These are phyloP conservation scores for Leccinum barrowsii DNA, from an alignment of 768 basidiomycete species.

Conservation along the genomic window DNA sequence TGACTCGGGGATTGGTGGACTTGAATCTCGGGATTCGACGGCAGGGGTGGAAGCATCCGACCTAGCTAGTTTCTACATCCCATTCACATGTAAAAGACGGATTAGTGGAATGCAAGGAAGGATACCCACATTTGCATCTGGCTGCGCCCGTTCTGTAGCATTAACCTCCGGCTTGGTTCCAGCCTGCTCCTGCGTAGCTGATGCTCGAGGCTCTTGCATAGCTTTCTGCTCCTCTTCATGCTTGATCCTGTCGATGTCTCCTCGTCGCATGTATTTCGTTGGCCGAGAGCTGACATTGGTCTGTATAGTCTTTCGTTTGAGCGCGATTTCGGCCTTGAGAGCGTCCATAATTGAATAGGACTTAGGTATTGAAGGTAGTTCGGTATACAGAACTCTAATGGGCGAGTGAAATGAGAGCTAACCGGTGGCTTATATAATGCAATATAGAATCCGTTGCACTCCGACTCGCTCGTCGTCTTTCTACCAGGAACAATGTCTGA, in stretches of 20 bases:
- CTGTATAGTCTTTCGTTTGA: conserved; percentile 77
- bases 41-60: conserved; percentile 40
- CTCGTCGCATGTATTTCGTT: conserved; percentile 86
- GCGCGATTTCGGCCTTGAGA: conserved; percentile 83
- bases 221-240: conserved; percentile 41
- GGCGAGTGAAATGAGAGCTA: background rate
- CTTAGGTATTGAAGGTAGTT: background rate
- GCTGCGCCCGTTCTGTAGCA: conserved; percentile 24
- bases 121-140: conserved; percentile 43
- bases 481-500: conserved; percentile 60
- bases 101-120: conserved; percentile 1
- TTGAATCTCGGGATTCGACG: conserved; percentile 32
- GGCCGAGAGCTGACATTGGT: conserved; percentile 47
- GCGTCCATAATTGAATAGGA: conserved; percentile 62
- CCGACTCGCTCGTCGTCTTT: conserved; percentile 30
- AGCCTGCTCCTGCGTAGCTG: conserved; percentile 30
- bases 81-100: conserved; percentile 38
- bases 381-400: too few species aligned
- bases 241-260: conserved; percentile 78
- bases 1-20: conserved; percentile 38
- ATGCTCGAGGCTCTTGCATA: conserved; percentile 28
- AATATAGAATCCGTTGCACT: conserved; percentile 33
- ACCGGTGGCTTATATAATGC: conserved; percentile 24
- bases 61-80: conserved; percentile 45
- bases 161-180: conserved; percentile 11